Percentiles rank a stretch among this genome's conserved stretches.
phyloP scores from a whole-genome alignment of 768 basidiomycete genomes.

The Kwoniella newhampshirensis region DNA sequence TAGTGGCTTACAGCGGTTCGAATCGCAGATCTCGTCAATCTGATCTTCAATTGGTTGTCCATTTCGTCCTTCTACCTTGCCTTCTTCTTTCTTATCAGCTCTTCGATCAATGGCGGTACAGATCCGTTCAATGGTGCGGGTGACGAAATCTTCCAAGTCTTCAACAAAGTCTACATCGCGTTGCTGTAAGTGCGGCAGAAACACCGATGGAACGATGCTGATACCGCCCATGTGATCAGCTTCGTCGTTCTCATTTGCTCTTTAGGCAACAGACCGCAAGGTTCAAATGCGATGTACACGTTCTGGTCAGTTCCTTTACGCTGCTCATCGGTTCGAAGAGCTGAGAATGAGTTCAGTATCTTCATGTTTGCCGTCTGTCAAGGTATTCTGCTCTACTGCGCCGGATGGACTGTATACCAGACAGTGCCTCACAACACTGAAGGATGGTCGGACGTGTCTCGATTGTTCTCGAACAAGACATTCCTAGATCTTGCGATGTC shows the following conservation, averaged over 20 bases:
- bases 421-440: slow-evolving; percentile 71
- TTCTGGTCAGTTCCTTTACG: slow-evolving; percentile 55
- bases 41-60: slow-evolving; percentile 50
- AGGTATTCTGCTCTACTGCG: slow-evolving; percentile 78
- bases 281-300: slow-evolving; percentile 81
- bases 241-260: slow-evolving; percentile 56
- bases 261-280: slow-evolving; percentile 82
- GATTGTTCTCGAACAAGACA: slow-evolving; percentile 57
- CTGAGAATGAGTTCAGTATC: slow-evolving; percentile 25
- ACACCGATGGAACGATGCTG: neutral
- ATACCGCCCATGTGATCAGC: slow-evolving; percentile 6
- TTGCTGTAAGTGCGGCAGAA: slow-evolving; percentile 65
- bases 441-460: slow-evolving; percentile 68
- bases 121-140: slow-evolving; percentile 80
- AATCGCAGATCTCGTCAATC: slow-evolving; percentile 42
- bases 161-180: slow-evolving; percentile 75
- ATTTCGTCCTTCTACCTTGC: slow-evolving; percentile 60
- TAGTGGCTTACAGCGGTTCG: too few species aligned
- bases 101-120: slow-evolving; percentile 64
- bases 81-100: slow-evolving; percentile 67
- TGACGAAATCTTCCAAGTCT: slow-evolving; percentile 70
- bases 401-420: slow-evolving; percentile 83
- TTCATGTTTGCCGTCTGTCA: slow-evolving; percentile 43
- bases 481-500: slow-evolving; percentile 66
- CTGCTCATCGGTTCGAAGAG: slow-evolving; percentile 59